Base-by-base conservation (phyloP, 192 early-diverging fungal genomes). In the Spinellus fusiger region DNA sequence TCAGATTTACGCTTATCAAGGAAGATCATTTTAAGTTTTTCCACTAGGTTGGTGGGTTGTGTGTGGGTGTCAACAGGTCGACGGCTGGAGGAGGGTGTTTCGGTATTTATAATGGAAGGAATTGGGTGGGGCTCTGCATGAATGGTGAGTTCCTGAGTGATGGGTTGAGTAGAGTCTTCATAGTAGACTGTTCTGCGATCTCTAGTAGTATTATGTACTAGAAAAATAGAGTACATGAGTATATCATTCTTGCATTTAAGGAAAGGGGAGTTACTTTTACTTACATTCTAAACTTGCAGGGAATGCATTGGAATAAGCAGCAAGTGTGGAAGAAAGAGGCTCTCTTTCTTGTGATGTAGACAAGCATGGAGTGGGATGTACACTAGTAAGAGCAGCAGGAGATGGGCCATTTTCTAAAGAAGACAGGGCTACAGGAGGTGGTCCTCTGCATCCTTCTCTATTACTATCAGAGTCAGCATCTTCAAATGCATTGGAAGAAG, bases 1-100 rank as follows among this genome's bases (percentile, higher is more conserved):
- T 37, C 40, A 2, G 40, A 44, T 10, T 44, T 44, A 22, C 54
- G 31, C 26, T 56, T 56, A n/a, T 56, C 54, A 22, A 56, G 23
- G 37, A 56, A 56, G 13, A 56, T 34, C 54, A 56, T 56, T 37
- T 56, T 56, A 25, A 56, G 33, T 23, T 56, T 56, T 22, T 56
- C 35, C 54, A 56, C 37, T 23, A 56, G 54, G 26, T 34, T 31
- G 25, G 32, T 56, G 31, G 31, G 23, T 34, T 34, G 27, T 12
- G 23, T 16, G 22, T 33, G 54, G 33, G 31, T n/a, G 13, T 56
- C 40, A 2, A 18, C 18, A 18, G 13, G 15, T n/a, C 13, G 22
- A 34, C 35, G 35, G 13, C 32, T 38, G 12, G 33, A 56, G 38
- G 32, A 55, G 15, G 25, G 15, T 22, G 16, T 34, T 18, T 34